A percentile compares a stretch with the other conserved stretches of the same genome.
These are phyloP conservation scores for Rhizophora mangle DNA, from an alignment of 345 rosid species.

Conservation along the genomic window DNA sequence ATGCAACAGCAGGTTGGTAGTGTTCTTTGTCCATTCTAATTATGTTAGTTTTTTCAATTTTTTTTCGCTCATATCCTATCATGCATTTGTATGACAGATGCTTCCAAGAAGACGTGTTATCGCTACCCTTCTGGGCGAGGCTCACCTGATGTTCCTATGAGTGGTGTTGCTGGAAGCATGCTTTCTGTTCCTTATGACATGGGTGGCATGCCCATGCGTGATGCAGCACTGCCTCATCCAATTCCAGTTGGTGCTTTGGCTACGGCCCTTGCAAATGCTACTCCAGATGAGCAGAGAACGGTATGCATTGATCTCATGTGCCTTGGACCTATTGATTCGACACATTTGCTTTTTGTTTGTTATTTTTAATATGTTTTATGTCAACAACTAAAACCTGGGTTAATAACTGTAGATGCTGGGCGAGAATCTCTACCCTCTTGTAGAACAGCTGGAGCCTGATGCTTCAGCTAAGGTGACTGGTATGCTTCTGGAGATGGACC, in stretches of 20 bases:
- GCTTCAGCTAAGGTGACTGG: constrained; percentile 94
- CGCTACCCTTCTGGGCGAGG: constrained; percentile 81
- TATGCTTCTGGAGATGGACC: constrained; percentile 99
- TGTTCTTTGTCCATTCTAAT: background rate
- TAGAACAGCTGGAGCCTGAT: constrained; percentile 84
- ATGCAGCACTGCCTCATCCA: constrained; percentile 52
- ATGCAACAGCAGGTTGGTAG: constrained; percentile 75
- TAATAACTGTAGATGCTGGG: constrained; percentile 69
- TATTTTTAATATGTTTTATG: background rate
- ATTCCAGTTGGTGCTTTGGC: constrained; percentile 84
- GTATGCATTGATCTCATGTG: constrained; percentile 34
- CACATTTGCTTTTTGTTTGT: background rate
- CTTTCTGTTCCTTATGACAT: constrained; percentile 68
- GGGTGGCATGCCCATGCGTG: constrained; percentile 62
- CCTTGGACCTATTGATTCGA: background rate
- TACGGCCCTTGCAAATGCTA: constrained; percentile 78
- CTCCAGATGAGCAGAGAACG: constrained; percentile 84
- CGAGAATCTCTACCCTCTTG: constrained; percentile 90
- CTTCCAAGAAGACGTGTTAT: constrained; percentile 72
- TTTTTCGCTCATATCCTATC: background rate
- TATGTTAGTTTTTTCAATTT: background rate
- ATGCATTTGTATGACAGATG: constrained; percentile 43
- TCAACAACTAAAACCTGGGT: background rate
- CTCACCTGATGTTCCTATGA: constrained; percentile 63
- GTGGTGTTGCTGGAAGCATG: constrained; percentile 69